Base-by-base conservation (phyloP, 75 land plant species). In the Pseudotsuga menziesii region DNA sequence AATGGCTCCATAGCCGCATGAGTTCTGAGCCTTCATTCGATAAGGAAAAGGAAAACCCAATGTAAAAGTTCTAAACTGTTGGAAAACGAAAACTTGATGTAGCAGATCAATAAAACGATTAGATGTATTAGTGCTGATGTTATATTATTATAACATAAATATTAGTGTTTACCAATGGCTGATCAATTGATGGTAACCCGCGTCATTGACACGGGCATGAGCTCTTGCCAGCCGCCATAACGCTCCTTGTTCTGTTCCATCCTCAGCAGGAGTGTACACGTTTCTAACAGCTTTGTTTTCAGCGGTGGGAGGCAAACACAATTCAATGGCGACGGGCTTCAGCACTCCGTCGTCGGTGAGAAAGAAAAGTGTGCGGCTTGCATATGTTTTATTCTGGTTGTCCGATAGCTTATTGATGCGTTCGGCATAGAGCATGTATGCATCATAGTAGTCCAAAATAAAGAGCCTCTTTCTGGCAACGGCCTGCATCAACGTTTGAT, bases 381-480 rank as follows among this genome's bases (percentile, higher is more conserved):
- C 88, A 70, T 86, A 86, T 3, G 75, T 61, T 57, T 76, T 75
- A 39, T 57, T 56, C 6, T 54, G n/a, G n/a, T n/a, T 55, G 12
- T 48, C 58, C 8, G 22, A 29, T 25, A 29, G 16, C 26, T 57
- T 75, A 76, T 86, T 86, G 22, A 86, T 83, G 56, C 58, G 66
- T 36, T 75, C 71, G 16, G 80, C 29, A 44, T 75, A 83, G 12
- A 86, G 85, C 39, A 83, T 56, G 72, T 60, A 82, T 5, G 57
- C 72, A 20, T 86, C 88, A 61, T 83, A 82, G 77, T 83, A 83
- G 77, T 86, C 85, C 19, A 83, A 20, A 15, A 83, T 48, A 69
- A 75, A 86, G 36, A 86, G 78, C 70, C 74, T 74, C 32, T 79
- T 80, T 56, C 16, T 52, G 56, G 48, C 75, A 20, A 85, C 14